Conservation (phyloP, 805 yeast species). For the Torulaspora indica region DNA sequence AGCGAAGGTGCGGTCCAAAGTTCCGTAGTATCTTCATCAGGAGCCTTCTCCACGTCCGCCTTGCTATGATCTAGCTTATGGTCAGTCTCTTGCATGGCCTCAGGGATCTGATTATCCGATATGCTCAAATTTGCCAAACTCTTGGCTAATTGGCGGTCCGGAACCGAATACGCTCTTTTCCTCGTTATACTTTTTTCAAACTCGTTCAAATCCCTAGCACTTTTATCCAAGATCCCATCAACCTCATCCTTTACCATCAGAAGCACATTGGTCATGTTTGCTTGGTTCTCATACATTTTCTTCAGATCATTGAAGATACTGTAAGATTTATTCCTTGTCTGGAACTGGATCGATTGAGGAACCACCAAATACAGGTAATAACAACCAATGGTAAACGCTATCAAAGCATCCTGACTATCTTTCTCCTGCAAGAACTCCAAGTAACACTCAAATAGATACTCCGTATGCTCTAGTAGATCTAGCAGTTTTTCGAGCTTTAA, state of each 20-base stretch:
- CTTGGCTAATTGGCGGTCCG: slow-evolving; percentile 9
- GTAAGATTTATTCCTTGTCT: slow-evolving; percentile 39
- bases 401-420: slow-evolving; percentile 30
- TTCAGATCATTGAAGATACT: slow-evolving; percentile 37
- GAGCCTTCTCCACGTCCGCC: slow-evolving; percentile 15
- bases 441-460: slow-evolving; percentile 36
- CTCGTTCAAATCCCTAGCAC: slow-evolving; percentile 16
- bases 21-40: slow-evolving; percentile 25
- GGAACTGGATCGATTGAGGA: slow-evolving; percentile 41
- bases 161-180: slow-evolving; percentile 36
- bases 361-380: slow-evolving; percentile 38
- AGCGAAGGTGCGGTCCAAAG: slow-evolving; percentile 40
- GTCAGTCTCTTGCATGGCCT: too few relatives aligned
- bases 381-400: slow-evolving; percentile 37
- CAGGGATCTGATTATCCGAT: slow-evolving; percentile 2
- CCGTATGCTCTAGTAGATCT: slow-evolving; percentile 38
- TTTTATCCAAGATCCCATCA: slow-evolving; percentile 26
- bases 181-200: slow-evolving; percentile 18
- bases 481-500: slow-evolving; percentile 36
- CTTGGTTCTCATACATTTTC: slow-evolving; percentile 36
- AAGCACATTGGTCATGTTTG: slow-evolving; percentile 40
- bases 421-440: slow-evolving; percentile 15
- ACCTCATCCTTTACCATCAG: slow-evolving; percentile 36
- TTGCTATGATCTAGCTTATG: neutral
- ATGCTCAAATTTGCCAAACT: slow-evolving; percentile 8